Percentiles rank a stretch among this genome's conserved stretches.
Conservation (phyloP, 2,329 filamentous ascomycete genomes). For the Zasmidium citrigriseum region DNA sequence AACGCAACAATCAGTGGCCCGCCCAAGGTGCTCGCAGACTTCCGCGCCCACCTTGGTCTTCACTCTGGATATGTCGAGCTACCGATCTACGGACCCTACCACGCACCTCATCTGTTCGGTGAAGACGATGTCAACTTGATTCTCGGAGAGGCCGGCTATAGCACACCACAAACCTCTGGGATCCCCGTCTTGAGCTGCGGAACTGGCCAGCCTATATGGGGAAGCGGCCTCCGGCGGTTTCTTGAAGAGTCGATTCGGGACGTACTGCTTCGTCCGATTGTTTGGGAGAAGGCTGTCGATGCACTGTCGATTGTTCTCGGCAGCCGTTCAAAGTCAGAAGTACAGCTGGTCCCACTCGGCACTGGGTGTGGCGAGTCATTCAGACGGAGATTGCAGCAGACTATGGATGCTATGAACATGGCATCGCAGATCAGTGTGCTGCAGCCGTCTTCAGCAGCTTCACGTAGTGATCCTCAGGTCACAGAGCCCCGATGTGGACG, state of each 20-base stretch:
- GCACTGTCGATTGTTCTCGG: conserved; percentile 1
- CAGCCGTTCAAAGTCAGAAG: not conserved
- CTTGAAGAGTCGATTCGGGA: conserved; percentile 12
- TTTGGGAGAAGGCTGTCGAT: conserved; percentile 2
- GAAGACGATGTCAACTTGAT: conserved; percentile 10
- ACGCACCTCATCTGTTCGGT: conserved; percentile 21
- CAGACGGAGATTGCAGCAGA: not conserved
- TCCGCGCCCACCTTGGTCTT: not conserved
- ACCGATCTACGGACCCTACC: conserved; percentile 22
- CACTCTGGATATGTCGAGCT: conserved; percentile 4
- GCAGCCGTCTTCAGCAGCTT: not conserved
- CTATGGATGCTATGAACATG: not conserved
- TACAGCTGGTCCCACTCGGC: not conserved
- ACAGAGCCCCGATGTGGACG: not conserved
- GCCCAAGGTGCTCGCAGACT: conserved; percentile 7
- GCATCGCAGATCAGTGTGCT: not conserved
- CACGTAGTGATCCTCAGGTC: not conserved
- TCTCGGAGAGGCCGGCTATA: not conserved
- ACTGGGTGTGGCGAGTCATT: not conserved
- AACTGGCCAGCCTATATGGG: not conserved
- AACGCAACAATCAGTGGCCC: conserved; percentile 8
- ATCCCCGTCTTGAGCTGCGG: not conserved
- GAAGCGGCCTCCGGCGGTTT: not conserved
- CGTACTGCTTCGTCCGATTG: conserved; percentile 7
- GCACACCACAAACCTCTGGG: not conserved